Base-by-base conservation (phyloP, 805 yeast species). In the Priceomyces haplophilus region DNA sequence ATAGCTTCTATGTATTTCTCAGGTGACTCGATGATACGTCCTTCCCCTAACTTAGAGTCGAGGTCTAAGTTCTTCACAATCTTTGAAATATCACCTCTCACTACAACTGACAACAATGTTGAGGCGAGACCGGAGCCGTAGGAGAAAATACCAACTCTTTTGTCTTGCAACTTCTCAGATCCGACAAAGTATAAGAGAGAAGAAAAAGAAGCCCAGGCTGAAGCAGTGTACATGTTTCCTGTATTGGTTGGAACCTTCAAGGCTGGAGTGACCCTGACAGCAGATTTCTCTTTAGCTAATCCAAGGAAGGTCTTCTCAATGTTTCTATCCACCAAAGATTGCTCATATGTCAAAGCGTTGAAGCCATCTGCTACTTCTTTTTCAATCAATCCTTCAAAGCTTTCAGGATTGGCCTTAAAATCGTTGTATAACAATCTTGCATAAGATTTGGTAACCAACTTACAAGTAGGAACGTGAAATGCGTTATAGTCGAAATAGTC, bases 61-160 rank as follows among this genome's bases (percentile, higher is more conserved):
- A 93, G 72, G 65, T 85, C 78, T 58, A 91, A 78, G 44, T 71
- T 75, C 51, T 78, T 64, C 49, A 78, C 78, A 51, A 90, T 84
- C 47, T 75, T 54, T 21, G 85, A 69, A 48, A 90, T 73, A 67
- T 93, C 98, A 45, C 95, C 96, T 50, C 75, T 78, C 48, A 93
- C 87, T 49, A 72, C 78, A 51, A 83, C 80, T 34, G 96, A 84
- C 71, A 80, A 86, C 67, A 93, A 73, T 31, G 96, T 80, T 13
- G 98, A 78, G 35, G 99, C 99, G 49, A 93, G 79, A 60, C 99
- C 99, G 12, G 98, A 91, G 54, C 99, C 99, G 67, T 93, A 93
- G 16, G 99, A 93, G 75, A 90, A 93, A 56, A 90, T 64, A 55
- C 96, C 95, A 59, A 93, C 76, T 67, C 97, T 81, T 75, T 89